Conservation (phyloP, 164 flowering plant genomes). For the Magnolia changhungtana region DNA sequence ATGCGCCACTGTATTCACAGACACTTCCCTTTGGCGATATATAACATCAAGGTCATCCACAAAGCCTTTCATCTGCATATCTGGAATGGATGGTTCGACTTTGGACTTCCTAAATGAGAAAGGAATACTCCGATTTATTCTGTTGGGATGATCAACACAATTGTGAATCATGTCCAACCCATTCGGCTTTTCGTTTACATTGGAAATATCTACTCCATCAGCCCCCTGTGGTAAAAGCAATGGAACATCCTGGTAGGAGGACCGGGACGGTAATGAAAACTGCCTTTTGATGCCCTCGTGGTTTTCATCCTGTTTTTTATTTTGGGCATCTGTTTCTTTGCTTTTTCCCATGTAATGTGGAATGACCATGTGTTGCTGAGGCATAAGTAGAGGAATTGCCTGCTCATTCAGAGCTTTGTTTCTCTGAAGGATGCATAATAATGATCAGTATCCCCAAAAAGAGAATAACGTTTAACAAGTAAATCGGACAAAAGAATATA, state of each 20-base stretch:
- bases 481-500: constrained; percentile 4
- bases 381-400: constrained; percentile 92
- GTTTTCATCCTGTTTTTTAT: constrained; percentile 31
- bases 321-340: constrained; percentile 41
- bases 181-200: constrained; percentile 36
- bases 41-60: constrained; percentile 54
- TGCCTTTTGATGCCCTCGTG: constrained; percentile 34
- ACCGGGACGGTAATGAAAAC: constrained; percentile 66
- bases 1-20: constrained; percentile 28
- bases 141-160: constrained; percentile 2
- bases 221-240: constrained; percentile 88
- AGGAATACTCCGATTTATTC: constrained; percentile 28
- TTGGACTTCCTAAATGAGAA: constrained; percentile 63
- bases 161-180: constrained; percentile 28
- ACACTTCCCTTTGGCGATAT: constrained; percentile 26
- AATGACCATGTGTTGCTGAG: constrained; percentile 99
- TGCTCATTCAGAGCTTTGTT: constrained; percentile 94
- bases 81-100: constrained; percentile 41
- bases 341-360: constrained; percentile 85
- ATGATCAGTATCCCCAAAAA: constrained; percentile 2
- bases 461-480: neutral
- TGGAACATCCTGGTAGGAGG: constrained; percentile 78
- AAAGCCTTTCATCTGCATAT: constrained; percentile 63
- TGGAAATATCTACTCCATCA: constrained; percentile 39
- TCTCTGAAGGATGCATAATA: constrained; percentile 51